These are phyloP conservation scores for Crithidia mellificae DNA, from an alignment of 208 protist genomes.

Conservation along the genomic window DNA sequence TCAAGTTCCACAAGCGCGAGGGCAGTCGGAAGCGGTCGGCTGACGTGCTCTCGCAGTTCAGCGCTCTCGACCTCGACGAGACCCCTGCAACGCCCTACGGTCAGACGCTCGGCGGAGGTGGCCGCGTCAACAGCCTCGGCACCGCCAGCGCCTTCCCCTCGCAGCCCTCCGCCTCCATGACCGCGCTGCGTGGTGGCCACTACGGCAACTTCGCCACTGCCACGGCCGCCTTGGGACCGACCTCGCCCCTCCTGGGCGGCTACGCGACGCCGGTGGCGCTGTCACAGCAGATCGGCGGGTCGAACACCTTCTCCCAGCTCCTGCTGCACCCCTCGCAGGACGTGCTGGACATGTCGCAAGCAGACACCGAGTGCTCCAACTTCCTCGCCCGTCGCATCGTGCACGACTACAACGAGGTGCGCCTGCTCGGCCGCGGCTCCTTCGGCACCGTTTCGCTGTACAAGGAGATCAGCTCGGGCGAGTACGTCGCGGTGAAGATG, in stretches of 20 bases:
- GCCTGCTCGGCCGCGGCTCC: slow-evolving; percentile 71
- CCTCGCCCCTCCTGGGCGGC: slow-evolving; percentile 30
- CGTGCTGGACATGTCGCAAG: slow-evolving; percentile 72
- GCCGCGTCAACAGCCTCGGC: slow-evolving; percentile 14
- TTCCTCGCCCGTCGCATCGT: slow-evolving; percentile 71
- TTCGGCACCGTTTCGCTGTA: slow-evolving; percentile 82
- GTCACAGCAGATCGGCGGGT: slow-evolving; percentile 32
- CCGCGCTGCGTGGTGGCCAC: background rate
- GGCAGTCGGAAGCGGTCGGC: slow-evolving; percentile 60
- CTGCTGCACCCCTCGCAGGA: slow-evolving; percentile 52
- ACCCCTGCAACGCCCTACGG: slow-evolving; percentile 26
- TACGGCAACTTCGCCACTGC: background rate
- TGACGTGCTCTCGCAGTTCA: slow-evolving; percentile 70
- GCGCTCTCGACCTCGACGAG: slow-evolving; percentile 70
- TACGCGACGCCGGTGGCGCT: slow-evolving; percentile 41
- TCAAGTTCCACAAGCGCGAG: slow-evolving; percentile 46
- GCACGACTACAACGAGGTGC: slow-evolving; percentile 81
- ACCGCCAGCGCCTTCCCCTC: slow-evolving; percentile 24
- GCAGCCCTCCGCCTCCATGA: slow-evolving; percentile 26
- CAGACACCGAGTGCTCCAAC: slow-evolving; percentile 77
- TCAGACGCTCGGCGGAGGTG: slow-evolving; percentile 10
- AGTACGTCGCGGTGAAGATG: slow-evolving; percentile 78
- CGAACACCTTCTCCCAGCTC: slow-evolving; percentile 36
- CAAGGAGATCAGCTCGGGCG: slow-evolving; percentile 72
- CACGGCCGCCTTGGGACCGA: slow-evolving; percentile 5